Evolutionary conservation across 2,329 filamentous ascomycete species (phyloP).

Genomic region (Paracamarosporium sp.): DNA sequence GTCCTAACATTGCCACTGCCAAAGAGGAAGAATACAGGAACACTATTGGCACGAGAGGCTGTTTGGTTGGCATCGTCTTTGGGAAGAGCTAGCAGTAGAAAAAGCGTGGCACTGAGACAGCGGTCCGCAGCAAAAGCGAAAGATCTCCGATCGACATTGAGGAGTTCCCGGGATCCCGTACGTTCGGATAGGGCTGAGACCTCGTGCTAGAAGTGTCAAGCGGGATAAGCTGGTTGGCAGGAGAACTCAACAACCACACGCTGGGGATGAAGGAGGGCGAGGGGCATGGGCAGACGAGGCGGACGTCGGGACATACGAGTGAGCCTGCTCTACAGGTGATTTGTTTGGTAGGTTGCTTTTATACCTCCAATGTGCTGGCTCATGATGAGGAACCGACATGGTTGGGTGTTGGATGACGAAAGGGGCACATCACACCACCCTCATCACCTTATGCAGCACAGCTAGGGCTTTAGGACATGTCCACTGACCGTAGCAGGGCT

Average conservation of each 20-base stretch:
- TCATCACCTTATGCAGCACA: not conserved
- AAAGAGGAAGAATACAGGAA: not conserved
- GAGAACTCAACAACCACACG: not conserved
- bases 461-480: not conserved
- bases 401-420: not conserved
- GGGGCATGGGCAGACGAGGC: slow-evolving; percentile 43
- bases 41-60: not conserved
- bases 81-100: not conserved
- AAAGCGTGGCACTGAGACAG: slow-evolving; percentile 12
- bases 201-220: not conserved
- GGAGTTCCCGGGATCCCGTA: not conserved
- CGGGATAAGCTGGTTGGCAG: not conserved
- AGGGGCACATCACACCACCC: not conserved
- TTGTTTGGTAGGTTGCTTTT: slow-evolving; percentile 49
- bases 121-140: not conserved
- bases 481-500: slow-evolving; percentile 66
- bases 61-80: not conserved
- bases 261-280: slow-evolving; percentile 52
- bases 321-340: slow-evolving; percentile 56
- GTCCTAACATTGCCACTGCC: not conserved
- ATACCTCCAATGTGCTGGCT: not conserved
- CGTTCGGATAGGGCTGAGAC: slow-evolving; percentile 7
- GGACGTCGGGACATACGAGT: slow-evolving; percentile 41
- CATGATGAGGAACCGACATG: not conserved
- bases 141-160: not conserved